These are phyloP conservation scores for Boletus coccyginus DNA, from an alignment of 768 basidiomycete genomes.

Conservation along the genomic window DNA sequence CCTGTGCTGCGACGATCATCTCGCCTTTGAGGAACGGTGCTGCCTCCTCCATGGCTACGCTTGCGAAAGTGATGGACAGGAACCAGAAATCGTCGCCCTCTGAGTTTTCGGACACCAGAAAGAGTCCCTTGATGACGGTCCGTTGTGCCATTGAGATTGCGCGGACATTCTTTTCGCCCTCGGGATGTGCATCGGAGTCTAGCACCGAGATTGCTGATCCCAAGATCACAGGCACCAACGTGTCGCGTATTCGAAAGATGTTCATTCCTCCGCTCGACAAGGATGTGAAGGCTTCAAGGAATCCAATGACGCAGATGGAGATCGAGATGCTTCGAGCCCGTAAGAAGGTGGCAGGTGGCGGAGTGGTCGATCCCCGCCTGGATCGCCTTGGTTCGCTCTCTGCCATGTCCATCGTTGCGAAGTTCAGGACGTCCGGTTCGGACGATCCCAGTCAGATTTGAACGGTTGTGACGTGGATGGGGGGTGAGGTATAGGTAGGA, in stretches of 20 bases:
- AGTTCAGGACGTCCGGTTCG: neutral
- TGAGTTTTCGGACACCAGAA: neutral
- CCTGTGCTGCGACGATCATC: neutral
- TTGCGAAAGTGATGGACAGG: neutral
- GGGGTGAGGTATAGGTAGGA: neutral
- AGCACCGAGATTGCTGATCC: too few relatives aligned
- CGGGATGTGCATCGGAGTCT: neutral
- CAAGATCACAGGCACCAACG: neutral
- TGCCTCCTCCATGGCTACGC: neutral
- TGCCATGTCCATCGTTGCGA: neutral
- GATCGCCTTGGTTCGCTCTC: neutral
- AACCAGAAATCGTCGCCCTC: neutral
- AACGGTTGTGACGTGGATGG: neutral
- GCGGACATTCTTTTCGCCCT: neutral
- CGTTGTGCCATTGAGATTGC: neutral
- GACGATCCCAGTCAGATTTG: neutral
- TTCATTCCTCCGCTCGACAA: slow-evolving; percentile 7
- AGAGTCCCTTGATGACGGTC: neutral
- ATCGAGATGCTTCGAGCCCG: slow-evolving; percentile 5
- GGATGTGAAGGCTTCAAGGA: neutral
- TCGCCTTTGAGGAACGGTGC: neutral
- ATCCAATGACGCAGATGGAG: slow-evolving; percentile 1
- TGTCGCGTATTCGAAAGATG: neutral
- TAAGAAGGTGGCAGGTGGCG: slow-evolving; percentile 1
- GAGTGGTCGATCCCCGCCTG: neutral